Conservation (phyloP, 2,329 filamentous ascomycete species). For the Cercospora nicotianae region DNA sequence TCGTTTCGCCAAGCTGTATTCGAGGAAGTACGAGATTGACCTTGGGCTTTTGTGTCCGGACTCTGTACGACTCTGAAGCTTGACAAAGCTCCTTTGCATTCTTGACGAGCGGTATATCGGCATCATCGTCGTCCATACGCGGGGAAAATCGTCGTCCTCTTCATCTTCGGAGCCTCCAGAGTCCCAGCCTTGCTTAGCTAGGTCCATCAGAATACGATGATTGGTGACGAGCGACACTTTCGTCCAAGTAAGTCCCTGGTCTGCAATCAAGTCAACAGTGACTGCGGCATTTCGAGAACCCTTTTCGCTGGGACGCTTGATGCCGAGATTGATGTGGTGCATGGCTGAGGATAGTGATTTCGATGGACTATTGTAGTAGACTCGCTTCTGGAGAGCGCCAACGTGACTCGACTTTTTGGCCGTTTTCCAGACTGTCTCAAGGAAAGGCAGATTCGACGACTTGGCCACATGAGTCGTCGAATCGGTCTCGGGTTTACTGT, state of each 20-base stretch:
- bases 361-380: slow-evolving; percentile 46
- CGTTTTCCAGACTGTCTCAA: slow-evolving; percentile 62
- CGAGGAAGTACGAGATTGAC: slow-evolving; percentile 63
- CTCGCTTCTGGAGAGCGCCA: slow-evolving; percentile 57
- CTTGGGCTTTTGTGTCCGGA: slow-evolving; percentile 60
- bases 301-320: slow-evolving; percentile 20
- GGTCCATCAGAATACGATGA: slow-evolving; percentile 63
- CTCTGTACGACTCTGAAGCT: slow-evolving; percentile 57
- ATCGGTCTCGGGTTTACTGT: slow-evolving; percentile 29
- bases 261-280: slow-evolving; percentile 64
- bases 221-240: slow-evolving; percentile 68
- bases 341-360: slow-evolving; percentile 30
- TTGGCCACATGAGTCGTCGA: slow-evolving; percentile 55
- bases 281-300: slow-evolving; percentile 31
- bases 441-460: slow-evolving; percentile 67
- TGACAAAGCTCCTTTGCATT: slow-evolving; percentile 59
- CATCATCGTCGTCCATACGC: slow-evolving; percentile 52
- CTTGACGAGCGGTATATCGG: slow-evolving; percentile 59
- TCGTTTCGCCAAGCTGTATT: slow-evolving; percentile 51
- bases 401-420: slow-evolving; percentile 60
- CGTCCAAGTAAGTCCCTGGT: slow-evolving; percentile 65
- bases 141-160: slow-evolving; percentile 40
- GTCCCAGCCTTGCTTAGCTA: slow-evolving; percentile 68
- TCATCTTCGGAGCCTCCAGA: slow-evolving; percentile 50
- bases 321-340: slow-evolving; percentile 34